Conservation (phyloP, 176 grass and related monocot genomes). For the Paspalum notatum region DNA sequence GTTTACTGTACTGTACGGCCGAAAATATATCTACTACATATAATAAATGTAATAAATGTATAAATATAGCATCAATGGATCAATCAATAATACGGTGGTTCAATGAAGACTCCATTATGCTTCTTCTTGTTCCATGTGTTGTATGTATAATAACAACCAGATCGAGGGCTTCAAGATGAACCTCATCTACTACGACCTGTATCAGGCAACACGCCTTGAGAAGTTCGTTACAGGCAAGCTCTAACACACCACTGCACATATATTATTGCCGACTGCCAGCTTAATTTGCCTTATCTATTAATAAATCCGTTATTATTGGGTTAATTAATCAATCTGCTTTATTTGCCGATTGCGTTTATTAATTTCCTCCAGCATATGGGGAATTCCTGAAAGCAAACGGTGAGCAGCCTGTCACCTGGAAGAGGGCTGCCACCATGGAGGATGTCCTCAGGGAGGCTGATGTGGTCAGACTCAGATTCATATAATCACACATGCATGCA, state of each 20-base stretch:
- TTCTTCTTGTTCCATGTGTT: no score
- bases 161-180: conserved; percentile 99
- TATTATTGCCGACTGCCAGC: no score
- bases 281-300: no score
- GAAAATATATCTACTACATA: no score
- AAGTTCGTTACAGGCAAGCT: conserved; percentile 89
- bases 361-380: conserved; percentile 64
- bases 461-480: conserved; percentile 51
- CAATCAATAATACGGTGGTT: no score
- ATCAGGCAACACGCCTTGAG: conserved; percentile 89
- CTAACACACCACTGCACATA: no score
- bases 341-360: background rate
- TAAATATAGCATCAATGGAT: no score
- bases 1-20: no score
- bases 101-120: no score
- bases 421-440: conserved; percentile 95
- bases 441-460: conserved; percentile 93
- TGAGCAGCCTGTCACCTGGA: conserved; percentile 86
- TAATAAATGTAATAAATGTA: no score
- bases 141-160: conserved; percentile 21
- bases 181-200: conserved; percentile 93
- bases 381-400: conserved; percentile 92
- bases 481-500: background rate
- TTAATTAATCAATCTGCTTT: background rate
- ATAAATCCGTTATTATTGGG: no score